Conservation (phyloP, 1,284 basidiomycete genomes). For the Sanguinoderma infundibulare region DNA sequence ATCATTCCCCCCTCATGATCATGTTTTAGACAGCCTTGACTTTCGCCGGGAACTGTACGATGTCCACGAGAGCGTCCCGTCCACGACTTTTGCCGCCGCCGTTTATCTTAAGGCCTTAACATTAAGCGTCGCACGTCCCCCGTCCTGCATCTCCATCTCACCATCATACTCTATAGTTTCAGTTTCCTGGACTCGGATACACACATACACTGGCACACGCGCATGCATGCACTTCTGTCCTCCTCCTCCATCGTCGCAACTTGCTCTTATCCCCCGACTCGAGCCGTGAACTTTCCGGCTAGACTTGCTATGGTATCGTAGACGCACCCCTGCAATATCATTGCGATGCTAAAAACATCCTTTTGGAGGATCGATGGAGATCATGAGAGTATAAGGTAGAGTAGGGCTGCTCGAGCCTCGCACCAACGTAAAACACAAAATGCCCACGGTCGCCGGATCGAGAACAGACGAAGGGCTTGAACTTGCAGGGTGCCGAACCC, state of each 20-base stretch:
- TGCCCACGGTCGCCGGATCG: too few species aligned
- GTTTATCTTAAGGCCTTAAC: slow-evolving; percentile 1
- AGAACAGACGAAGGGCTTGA: too few species aligned
- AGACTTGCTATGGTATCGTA: not conserved
- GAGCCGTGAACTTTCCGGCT: not conserved
- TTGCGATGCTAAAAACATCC: not conserved
- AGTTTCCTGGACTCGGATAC: not conserved
- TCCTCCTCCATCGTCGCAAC: not conserved
- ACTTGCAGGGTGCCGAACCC: too few species aligned
- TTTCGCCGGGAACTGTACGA: not conserved
- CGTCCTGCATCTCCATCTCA: not conserved
- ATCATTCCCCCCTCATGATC: too few species aligned
- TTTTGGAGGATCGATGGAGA: too few species aligned
- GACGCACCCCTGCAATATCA: not conserved
- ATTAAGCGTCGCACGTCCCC: not conserved
- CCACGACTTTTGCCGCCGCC: not conserved
- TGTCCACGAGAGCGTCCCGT: too few species aligned
- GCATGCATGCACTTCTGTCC: not conserved
- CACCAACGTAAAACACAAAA: too few species aligned
- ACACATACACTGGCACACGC: too few species aligned
- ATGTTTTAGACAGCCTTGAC: too few species aligned
- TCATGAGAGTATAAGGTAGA: too few species aligned
- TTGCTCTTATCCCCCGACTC: not conserved
- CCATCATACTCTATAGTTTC: not conserved
- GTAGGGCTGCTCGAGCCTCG: too few species aligned